Base-by-base conservation (phyloP, 768 basidiomycete genomes). In the Hericium alpestre region DNA sequence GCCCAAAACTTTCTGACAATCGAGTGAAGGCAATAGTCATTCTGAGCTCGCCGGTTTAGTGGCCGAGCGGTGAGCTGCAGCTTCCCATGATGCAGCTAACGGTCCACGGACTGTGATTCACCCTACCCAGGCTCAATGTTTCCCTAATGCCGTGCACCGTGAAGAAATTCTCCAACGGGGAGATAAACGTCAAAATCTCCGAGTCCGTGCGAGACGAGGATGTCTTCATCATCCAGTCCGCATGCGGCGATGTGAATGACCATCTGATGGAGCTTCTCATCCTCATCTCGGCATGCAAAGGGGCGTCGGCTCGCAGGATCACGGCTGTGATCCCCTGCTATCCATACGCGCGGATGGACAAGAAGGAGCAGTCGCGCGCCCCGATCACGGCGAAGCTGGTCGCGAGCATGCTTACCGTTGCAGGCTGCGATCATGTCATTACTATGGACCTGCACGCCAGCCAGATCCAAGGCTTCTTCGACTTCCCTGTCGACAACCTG, bases 361-460 rank as follows among this genome's bases (percentile, higher is more conserved):
- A 96, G 74, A 99, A 98, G 78, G 93, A 99, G 76, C 90, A 90
- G 75, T 86, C 84, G 5, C 80, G 95, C 7, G 93, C 93, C 3
- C 95, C 96, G 23, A 99, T 99, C 70, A 97, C 95, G 4, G 93
- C 95, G 49, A 99, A 99, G 73, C 81, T 99, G 55, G 91, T 98
- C 51, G 94, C 95, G 22, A 98, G 96, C 71, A 98, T 98, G 95
- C 77, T 99, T 58, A 86, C 84, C 47, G 90, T 96, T 50, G 94
- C 96, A 9, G 95, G 95, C 22, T 96, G 93, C 68, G 95, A 98
- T 72, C 95, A 98, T 67, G 87, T 99, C 66, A 97, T 99, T 64
- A 97, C 95, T n/a, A 95, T 98, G 88, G 94, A 98, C 70, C 75
- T 98, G 53, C 95, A 97, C 67, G 94, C 95, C 43, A 89, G 88